Evolutionary conservation across 768 basidiomycete species (phyloP).

Genomic region (Pleurotus giganteus): DNA sequence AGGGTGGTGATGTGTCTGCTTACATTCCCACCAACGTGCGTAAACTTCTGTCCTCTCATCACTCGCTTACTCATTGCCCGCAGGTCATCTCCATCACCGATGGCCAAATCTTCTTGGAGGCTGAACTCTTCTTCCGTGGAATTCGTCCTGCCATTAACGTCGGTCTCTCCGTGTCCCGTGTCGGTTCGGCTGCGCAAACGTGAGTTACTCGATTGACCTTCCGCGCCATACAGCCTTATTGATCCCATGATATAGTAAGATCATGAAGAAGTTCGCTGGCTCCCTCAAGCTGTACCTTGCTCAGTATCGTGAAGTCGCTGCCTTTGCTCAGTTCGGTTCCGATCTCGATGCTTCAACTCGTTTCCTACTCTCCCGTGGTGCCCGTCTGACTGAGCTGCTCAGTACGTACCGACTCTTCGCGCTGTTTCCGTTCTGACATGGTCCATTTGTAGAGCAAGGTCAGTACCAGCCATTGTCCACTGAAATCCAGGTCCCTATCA

Average conservation of each 20-base stretch:
- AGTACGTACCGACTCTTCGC: conserved; percentile 38
- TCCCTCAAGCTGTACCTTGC: conserved; percentile 99
- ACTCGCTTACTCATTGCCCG: not conserved
- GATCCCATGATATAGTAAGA: conserved; percentile 54
- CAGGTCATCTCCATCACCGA: conserved; percentile 99
- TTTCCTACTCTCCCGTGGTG: conserved; percentile 96
- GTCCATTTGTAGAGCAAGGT: conserved; percentile 74
- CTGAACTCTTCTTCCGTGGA: conserved; percentile 99
- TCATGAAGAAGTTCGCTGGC: conserved; percentile 99
- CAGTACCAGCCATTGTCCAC: conserved; percentile 95
- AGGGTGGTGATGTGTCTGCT: conserved; percentile 99
- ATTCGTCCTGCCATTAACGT: conserved; percentile 99
- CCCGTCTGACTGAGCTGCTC: conserved; percentile 95
- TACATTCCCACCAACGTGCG: conserved; percentile 93
- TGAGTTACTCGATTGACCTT: conserved; percentile 48
- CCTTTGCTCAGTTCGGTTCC: conserved; percentile 99
- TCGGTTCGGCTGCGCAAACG: conserved; percentile 99
- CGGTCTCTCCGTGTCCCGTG: conserved; percentile 99
- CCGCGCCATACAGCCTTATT: not conserved
- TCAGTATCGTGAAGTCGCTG: conserved; percentile 99
- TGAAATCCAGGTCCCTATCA: conserved; percentile 97
- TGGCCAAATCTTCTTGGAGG: conserved; percentile 99
- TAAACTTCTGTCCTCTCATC: conserved; percentile 13
- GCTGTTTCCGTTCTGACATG: conserved; percentile 15
- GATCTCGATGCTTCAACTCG: conserved; percentile 99